Conservation (phyloP, 1,284 basidiomycete species). For the Irpex rosettiformis region DNA sequence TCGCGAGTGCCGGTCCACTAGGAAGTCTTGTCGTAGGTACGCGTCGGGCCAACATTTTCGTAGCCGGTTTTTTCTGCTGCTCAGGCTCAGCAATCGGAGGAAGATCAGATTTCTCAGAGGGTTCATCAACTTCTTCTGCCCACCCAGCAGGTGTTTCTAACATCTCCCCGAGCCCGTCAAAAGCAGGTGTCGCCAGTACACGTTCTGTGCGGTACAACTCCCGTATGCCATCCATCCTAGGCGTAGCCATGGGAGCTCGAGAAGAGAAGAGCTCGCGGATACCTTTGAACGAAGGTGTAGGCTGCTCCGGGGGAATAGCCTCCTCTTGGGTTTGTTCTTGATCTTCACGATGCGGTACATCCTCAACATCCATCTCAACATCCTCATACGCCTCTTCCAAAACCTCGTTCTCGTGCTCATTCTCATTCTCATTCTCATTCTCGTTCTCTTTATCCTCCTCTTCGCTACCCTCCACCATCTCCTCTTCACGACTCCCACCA, state of each 20-base stretch:
- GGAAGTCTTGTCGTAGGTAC: neutral
- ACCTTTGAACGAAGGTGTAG: conserved; percentile 31
- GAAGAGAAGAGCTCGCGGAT: conserved; percentile 32
- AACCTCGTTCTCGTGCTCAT: conserved; percentile 1
- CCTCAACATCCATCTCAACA: conserved; percentile 1
- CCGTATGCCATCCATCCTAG: conserved; percentile 33
- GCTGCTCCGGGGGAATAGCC: neutral
- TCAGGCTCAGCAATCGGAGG: neutral
- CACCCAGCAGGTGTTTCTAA: conserved; percentile 28
- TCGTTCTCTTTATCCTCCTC: conserved; percentile 14
- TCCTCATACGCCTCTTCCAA: conserved; percentile 11
- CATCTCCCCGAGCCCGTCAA: conserved; percentile 34
- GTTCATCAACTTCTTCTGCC: conserved; percentile 11
- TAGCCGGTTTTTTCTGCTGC: neutral
- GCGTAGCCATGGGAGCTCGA: conserved; percentile 23
- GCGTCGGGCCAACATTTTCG: neutral
- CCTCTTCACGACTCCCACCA: conserved; percentile 18
- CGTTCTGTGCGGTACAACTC: conserved; percentile 26
- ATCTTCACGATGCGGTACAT: conserved; percentile 9
- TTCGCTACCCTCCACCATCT: conserved; percentile 11
- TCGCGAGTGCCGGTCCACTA: neutral
- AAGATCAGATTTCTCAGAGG: neutral
- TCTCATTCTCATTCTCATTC: conserved; percentile 1
- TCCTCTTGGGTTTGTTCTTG: neutral
- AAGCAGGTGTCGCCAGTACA: conserved; percentile 22